Percentiles rank a stretch among this genome's conserved stretches.
Evolutionary conservation across 208 protist species (phyloP).

Genomic region (Novymonas esmeraldas): DNA sequence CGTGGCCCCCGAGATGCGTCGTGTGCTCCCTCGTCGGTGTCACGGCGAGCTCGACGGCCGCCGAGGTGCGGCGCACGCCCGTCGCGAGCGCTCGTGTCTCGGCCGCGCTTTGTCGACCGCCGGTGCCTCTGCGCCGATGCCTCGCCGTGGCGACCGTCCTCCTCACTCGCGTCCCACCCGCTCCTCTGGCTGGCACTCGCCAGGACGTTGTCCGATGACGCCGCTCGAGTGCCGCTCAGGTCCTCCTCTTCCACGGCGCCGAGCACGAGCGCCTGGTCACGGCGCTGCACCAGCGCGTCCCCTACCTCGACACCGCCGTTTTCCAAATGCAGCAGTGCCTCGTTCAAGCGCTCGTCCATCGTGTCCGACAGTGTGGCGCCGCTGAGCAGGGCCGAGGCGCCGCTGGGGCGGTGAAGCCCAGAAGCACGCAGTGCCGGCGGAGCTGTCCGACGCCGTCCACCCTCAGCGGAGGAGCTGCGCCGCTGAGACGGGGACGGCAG

Average conservation of each 20-base stretch:
- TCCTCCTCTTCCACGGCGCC: conserved; percentile 14
- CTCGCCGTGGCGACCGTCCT: not conserved
- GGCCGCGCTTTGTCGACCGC: not conserved
- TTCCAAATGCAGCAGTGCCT: conserved; percentile 62
- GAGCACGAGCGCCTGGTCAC: conserved; percentile 9
- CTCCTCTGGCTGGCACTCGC: not conserved
- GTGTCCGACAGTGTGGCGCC: conserved; percentile 54
- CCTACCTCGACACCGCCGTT: conserved; percentile 13
- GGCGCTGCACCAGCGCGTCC: conserved; percentile 18
- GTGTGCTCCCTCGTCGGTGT: not conserved
- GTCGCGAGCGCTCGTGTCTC: not conserved
- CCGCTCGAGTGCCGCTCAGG: not conserved
- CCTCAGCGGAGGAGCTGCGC: not conserved
- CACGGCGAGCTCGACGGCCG: not conserved
- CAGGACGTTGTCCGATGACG: not conserved
- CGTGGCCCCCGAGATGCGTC: not conserved
- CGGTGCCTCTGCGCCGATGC: not conserved
- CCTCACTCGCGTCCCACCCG: not conserved
- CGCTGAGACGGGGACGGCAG: not conserved
- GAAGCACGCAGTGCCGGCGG: not conserved
- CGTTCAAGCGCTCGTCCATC: conserved; percentile 66
- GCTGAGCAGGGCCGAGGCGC: conserved; percentile 1
- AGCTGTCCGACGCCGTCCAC: no score
- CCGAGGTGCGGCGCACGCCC: not conserved
- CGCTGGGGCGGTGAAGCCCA: not conserved